A percentile compares a stretch with the other conserved stretches of the same genome.
These are phyloP conservation scores for Euphorbia tirucalli DNA, from an alignment of 345 rosid species.

Conservation along the genomic window DNA sequence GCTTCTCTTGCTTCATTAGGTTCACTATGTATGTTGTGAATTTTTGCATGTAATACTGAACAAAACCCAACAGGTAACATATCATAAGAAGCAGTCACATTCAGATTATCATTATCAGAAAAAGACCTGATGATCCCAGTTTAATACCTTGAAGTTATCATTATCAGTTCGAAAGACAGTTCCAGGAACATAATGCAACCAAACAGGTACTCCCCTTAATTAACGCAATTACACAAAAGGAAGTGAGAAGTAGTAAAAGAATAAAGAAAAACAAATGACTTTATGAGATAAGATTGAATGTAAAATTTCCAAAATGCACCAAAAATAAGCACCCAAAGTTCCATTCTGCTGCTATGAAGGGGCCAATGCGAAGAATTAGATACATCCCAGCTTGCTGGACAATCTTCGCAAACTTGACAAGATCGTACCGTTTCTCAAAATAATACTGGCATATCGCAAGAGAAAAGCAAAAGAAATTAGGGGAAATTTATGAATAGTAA, in stretches of 20 bases:
- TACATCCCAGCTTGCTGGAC: constrained; percentile 89
- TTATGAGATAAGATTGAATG: not conserved
- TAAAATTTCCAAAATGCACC: not conserved
- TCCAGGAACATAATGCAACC: constrained; percentile 90
- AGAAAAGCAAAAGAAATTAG: not conserved
- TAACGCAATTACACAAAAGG: not conserved
- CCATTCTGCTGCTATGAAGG: constrained; percentile 94
- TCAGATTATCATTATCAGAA: not conserved
- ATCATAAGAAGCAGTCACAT: constrained; percentile 6
- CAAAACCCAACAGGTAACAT: constrained; percentile 19
- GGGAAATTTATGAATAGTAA: not conserved
- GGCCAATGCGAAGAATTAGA: constrained; percentile 93
- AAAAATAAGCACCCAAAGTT: constrained; percentile 57
- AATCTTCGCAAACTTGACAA: constrained; percentile 82
- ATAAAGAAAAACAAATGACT: not conserved
- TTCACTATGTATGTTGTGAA: constrained; percentile 72
- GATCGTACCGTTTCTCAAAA: constrained; percentile 76
- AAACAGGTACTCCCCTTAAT: constrained; percentile 76
- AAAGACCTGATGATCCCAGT: not conserved
- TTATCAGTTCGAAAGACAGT: constrained; percentile 81
- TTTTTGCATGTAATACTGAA: constrained; percentile 76
- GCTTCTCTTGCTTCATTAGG: constrained; percentile 81
- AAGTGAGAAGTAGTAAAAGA: not conserved
- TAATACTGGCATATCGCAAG: constrained; percentile 49
- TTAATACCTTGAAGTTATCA: constrained; percentile 71